Conservation (phyloP, 1,284 basidiomycete genomes). For the Rhizoctonia solani region DNA sequence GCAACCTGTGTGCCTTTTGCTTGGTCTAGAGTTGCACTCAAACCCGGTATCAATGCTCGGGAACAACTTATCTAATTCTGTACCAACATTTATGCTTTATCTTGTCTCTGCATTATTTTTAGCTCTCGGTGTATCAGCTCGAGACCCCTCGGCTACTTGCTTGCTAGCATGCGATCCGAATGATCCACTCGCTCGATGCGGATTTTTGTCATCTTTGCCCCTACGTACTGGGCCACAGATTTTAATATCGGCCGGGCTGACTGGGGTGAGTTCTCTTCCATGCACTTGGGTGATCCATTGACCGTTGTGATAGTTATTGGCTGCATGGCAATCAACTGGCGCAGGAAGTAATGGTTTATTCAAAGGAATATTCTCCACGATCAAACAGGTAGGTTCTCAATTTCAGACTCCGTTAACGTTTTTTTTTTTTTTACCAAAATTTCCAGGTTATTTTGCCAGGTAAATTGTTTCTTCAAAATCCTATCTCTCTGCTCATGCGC, state of each 20-base stretch:
- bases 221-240: slow-evolving; percentile 35
- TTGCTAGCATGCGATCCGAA: slow-evolving; percentile 21
- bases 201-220: slow-evolving; percentile 34
- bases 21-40: too few relatives aligned
- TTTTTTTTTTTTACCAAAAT: too few relatives aligned
- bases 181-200: slow-evolving; percentile 17
- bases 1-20: not conserved
- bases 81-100: not conserved
- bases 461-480: not conserved
- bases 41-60: too few relatives aligned
- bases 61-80: not conserved
- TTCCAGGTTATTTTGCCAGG: slow-evolving; percentile 32
- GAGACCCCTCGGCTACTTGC: slow-evolving; percentile 20
- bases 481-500: not conserved
- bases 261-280: slow-evolving; percentile 25
- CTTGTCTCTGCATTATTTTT: not conserved
- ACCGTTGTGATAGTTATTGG: not conserved
- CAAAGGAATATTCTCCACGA: slow-evolving; percentile 29
- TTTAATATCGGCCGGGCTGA: slow-evolving; percentile 34
- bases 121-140: slow-evolving; percentile 1
- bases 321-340: slow-evolving; percentile 38
- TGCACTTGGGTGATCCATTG: not conserved
- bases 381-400: slow-evolving; percentile 23
- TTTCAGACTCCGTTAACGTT: not conserved
- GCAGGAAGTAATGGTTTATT: slow-evolving; percentile 35